Conservation (phyloP, 2,329 filamentous ascomycete species). For the Apiospora arundinis region DNA sequence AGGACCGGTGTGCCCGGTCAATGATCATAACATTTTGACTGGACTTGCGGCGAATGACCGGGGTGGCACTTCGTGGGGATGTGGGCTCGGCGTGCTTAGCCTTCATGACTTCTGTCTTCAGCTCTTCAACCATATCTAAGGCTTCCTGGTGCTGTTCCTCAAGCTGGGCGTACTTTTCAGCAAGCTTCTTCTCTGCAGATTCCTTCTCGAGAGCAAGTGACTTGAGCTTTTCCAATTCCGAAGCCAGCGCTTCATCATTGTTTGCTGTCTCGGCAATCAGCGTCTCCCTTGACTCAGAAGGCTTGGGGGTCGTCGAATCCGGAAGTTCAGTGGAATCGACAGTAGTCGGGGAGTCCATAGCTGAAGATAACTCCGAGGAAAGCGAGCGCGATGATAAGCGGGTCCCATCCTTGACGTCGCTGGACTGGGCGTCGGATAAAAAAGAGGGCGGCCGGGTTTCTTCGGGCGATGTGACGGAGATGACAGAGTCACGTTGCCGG, state of each 20-base stretch:
- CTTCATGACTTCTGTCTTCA: constrained; percentile 85
- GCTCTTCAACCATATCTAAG: constrained; percentile 85
- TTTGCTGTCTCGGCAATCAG: constrained; percentile 40
- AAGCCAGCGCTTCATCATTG: constrained; percentile 53
- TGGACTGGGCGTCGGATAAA: constrained; percentile 78
- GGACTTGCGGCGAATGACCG: constrained; percentile 91
- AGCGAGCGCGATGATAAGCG: constrained; percentile 86
- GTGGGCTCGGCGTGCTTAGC: constrained; percentile 67
- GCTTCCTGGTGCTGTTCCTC: constrained; percentile 83
- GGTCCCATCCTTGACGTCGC: constrained; percentile 70
- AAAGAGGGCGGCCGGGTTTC: constrained; percentile 76
- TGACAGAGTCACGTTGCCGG: constrained; percentile 60
- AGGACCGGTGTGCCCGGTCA: constrained; percentile 89
- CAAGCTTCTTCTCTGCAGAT: constrained; percentile 72
- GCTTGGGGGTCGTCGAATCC: constrained; percentile 63
- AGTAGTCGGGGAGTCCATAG: constrained; percentile 75
- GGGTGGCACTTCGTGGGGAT: constrained; percentile 69
- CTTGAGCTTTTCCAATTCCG: constrained; percentile 76
- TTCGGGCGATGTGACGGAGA: constrained; percentile 58
- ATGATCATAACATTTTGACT: constrained; percentile 87
- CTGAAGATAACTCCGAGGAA: constrained; percentile 91
- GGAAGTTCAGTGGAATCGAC: constrained; percentile 57
- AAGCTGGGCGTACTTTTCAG: constrained; percentile 81
- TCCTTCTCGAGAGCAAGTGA: constrained; percentile 78
- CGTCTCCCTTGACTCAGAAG: constrained; percentile 47